Conservation (phyloP, 2,329 filamentous ascomycete species). For the Colletotrichum truncatum region DNA sequence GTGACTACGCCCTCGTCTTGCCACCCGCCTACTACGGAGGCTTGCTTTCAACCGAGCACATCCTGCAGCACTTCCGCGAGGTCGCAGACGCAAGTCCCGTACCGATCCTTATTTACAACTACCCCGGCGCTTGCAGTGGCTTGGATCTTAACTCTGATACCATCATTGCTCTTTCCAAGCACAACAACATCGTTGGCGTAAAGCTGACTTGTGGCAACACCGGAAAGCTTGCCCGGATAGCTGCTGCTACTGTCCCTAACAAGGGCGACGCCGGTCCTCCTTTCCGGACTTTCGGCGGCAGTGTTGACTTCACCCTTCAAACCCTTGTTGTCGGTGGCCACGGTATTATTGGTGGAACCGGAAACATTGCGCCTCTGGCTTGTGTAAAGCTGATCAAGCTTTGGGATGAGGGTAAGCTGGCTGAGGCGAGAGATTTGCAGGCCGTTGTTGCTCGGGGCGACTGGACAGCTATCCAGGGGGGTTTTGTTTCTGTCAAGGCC, state of each 20-base stretch:
- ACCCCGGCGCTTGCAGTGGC: slow-evolving; percentile 74
- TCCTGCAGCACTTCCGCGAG: slow-evolving; percentile 67
- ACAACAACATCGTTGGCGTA: slow-evolving; percentile 69
- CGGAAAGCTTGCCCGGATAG: slow-evolving; percentile 64
- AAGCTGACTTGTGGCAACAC: slow-evolving; percentile 76
- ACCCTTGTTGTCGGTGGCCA: slow-evolving; percentile 75
- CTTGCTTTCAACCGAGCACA: slow-evolving; percentile 52
- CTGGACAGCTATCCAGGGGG: slow-evolving; percentile 75
- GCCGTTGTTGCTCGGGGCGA: slow-evolving; percentile 72
- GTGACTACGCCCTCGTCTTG: slow-evolving; percentile 69
- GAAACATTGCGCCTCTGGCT: slow-evolving; percentile 73
- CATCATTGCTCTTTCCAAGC: slow-evolving; percentile 61
- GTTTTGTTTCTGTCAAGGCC: slow-evolving; percentile 75
- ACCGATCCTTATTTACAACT: slow-evolving; percentile 75
- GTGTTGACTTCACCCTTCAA: slow-evolving; percentile 78
- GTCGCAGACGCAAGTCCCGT: slow-evolving; percentile 60
- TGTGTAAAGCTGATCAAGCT: slow-evolving; percentile 69
- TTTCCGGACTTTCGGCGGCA: slow-evolving; percentile 78
- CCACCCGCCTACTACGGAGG: slow-evolving; percentile 74
- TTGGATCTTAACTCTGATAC: slow-evolving; percentile 73
- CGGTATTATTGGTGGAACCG: slow-evolving; percentile 77
- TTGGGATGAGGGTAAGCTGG: slow-evolving; percentile 64
- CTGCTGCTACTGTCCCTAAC: slow-evolving; percentile 43
- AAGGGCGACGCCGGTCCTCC: slow-evolving; percentile 18
- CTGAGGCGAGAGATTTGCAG: slow-evolving; percentile 71